Conservation (phyloP, 768 basidiomycete genomes). For the Agrocybe chaxingu region DNA sequence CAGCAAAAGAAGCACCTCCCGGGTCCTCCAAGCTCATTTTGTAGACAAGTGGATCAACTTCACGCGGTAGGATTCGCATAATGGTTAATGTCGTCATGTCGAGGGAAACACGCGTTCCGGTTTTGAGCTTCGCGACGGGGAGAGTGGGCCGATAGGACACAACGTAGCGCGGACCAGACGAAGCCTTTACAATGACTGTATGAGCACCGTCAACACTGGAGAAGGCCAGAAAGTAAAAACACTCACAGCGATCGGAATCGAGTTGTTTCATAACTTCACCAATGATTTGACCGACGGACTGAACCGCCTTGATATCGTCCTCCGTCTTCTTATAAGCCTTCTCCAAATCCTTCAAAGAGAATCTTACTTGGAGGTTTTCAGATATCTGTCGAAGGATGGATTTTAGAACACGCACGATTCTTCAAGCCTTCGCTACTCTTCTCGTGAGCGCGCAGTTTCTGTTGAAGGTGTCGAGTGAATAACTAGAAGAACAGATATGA, state of each 20-base stretch:
- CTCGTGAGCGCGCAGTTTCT: conserved; percentile 97
- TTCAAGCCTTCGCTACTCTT: conserved; percentile 83
- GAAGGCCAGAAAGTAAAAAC: not conserved
- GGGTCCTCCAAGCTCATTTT: conserved; percentile 99
- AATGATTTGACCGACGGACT: conserved; percentile 98
- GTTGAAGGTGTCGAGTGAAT: conserved; percentile 4
- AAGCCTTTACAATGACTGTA: conserved; percentile 96
- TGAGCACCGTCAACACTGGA: conserved; percentile 1
- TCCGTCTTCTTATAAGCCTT: conserved; percentile 93
- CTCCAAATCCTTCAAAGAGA: conserved; percentile 86
- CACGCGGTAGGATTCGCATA: conserved; percentile 96
- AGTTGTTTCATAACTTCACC: conserved; percentile 99
- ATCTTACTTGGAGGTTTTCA: conserved; percentile 58
- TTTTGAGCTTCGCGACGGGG: conserved; percentile 87
- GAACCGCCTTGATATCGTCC: conserved; percentile 98
- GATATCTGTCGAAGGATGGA: not conserved
- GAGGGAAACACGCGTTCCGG: conserved; percentile 92
- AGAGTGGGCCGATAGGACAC: conserved; percentile 95
- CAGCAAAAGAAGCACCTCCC: conserved; percentile 92
- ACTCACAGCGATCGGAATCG: conserved; percentile 94
- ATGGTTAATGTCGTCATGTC: conserved; percentile 99
- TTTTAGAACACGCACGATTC: conserved; percentile 58
- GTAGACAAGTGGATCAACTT: conserved; percentile 97
- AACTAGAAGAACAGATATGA: conserved; percentile 2
- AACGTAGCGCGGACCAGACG: conserved; percentile 96